Evolutionary conservation across 164 flowering plant genomes (phyloP), one percentile per base, ranked within the genome.

Genomic region (Pachysandra terminalis): DNA sequence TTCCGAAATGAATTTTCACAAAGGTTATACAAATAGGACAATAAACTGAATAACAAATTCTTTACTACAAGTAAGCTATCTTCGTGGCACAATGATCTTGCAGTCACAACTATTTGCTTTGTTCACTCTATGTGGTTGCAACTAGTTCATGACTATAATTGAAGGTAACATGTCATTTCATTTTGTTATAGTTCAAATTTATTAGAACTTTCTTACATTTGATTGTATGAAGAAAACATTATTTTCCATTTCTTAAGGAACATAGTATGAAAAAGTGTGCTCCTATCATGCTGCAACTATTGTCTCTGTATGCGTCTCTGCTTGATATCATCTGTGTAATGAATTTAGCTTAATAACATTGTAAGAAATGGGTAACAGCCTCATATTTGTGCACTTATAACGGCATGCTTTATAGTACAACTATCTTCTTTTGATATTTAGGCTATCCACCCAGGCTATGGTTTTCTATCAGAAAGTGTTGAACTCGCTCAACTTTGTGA

Each of bases 401-500:
- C 25, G 53, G n/a, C 59, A 12, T 21, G 15, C 22, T 28, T 40
- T 73, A 67, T 54, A 63, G 69, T 66, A 64, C 56, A 68, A 63
- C 45, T 77, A 41, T 81, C 57, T 73, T 56, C 49, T 70, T 75
- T 71, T 70, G 69, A 65, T 73, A 59, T 72, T 70, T 78, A 92
- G 99, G 99, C 98, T 76, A 83, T 95, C 80, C 99, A 95, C 73
- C 99, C 99, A 59, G 99, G 99, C 64, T 95, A 95, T 86, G 98
- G 99, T 22, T 95, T 95, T 78, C 60, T 95, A 52, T 95, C 98
- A 24, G 98, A 95, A 77, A 90, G 91, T 81, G 82, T 93, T 53
- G 91, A 87, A 12, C 92, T 95, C 82, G 97, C 99, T 74, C 88
- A 86, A 75, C 90, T 86, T 14, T 92, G 98, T 81, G 95, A 88